These are phyloP conservation scores for Lobosporangium transversale DNA, from an alignment of 192 early-diverging fungal genomes.

Conservation along the genomic window DNA sequence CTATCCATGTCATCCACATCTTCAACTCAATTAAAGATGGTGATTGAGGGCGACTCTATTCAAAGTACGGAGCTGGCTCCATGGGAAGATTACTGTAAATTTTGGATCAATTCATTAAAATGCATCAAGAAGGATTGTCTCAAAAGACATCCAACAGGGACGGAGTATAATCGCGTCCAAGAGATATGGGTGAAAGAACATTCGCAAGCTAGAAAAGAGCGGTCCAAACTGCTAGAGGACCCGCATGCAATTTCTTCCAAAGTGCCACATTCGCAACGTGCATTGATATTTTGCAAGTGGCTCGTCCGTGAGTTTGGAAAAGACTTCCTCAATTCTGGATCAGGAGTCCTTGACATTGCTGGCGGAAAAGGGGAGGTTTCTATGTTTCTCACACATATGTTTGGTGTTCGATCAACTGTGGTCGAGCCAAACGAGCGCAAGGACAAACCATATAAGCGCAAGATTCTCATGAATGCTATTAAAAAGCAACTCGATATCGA, in stretches of 20 bases:
- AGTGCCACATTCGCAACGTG: constrained; percentile 58
- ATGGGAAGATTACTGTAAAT: constrained; percentile 47
- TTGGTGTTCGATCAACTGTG: constrained; percentile 57
- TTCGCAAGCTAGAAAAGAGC: constrained; percentile 28
- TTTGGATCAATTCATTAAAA: constrained; percentile 48
- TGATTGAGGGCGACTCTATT: not conserved
- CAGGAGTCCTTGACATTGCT: constrained; percentile 62
- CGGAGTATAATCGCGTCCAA: constrained; percentile 11
- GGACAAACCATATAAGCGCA: constrained; percentile 38
- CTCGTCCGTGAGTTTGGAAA: constrained; percentile 55
- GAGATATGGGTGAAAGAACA: constrained; percentile 51
- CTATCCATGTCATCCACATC: not conserved
- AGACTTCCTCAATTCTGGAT: constrained; percentile 46
- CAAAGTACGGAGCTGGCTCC: not conserved
- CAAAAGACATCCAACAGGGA: constrained; percentile 22
- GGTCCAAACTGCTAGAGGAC: constrained; percentile 51
- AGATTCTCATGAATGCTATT: constrained; percentile 36
- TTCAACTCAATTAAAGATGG: not conserved
- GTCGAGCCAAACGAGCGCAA: constrained; percentile 59
- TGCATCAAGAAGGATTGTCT: constrained; percentile 27
- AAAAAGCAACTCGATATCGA: constrained; percentile 40
- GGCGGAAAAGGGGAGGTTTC: constrained; percentile 66
- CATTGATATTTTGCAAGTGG: constrained; percentile 63
- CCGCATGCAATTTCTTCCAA: constrained; percentile 53
- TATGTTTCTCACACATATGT: constrained; percentile 58